These are phyloP conservation scores for Cyclanthera cordifolia DNA, from an alignment of 306 rosid species.

Conservation along the genomic window DNA sequence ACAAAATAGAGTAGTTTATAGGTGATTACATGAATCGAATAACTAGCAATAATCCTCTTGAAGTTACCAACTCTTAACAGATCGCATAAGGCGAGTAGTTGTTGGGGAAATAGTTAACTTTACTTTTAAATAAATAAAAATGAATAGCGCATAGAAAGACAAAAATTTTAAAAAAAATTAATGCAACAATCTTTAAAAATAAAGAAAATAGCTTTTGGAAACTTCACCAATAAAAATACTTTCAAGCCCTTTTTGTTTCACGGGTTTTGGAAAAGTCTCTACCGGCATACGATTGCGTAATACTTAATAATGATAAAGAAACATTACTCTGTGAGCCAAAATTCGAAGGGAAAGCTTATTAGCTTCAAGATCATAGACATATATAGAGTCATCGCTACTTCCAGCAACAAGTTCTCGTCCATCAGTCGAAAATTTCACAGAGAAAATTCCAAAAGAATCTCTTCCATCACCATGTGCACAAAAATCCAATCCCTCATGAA, in stretches of 20 bases:
- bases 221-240: neutral
- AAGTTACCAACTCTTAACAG: neutral
- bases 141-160: neutral
- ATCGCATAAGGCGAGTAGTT: neutral
- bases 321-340: conserved; percentile 54
- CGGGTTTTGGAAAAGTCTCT: neutral
- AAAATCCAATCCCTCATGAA: conserved; percentile 64
- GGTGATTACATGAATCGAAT: no score
- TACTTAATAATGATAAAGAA: neutral
- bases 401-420: conserved; percentile 88
- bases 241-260: neutral
- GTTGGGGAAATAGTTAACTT: neutral
- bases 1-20: no score
- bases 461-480: conserved; percentile 37
- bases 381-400: conserved; percentile 66
- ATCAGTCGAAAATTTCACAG: conserved; percentile 74
- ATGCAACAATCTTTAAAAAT: neutral
- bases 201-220: neutral
- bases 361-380: conserved; percentile 80
- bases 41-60: neutral
- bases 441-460: conserved; percentile 63
- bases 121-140: neutral
- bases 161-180: neutral
- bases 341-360: conserved; percentile 67
- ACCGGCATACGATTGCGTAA: neutral